Percentiles rank a stretch among this genome's conserved stretches.
Evolutionary conservation across 805 yeast genomes (phyloP).

Genomic region (Candida peoriensis): DNA sequence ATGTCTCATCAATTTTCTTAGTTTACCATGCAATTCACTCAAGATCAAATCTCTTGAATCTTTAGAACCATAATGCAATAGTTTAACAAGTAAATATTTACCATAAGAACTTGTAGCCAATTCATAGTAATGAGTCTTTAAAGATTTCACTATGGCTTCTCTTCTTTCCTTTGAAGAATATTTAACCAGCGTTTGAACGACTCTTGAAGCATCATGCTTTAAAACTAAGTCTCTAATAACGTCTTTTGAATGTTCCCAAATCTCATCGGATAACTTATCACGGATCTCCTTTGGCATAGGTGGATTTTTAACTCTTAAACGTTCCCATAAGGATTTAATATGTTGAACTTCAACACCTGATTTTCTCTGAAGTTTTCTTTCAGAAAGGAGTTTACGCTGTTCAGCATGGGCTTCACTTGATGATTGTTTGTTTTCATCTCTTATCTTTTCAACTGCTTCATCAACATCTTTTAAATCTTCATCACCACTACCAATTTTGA

Average conservation of each 20-base stretch:
- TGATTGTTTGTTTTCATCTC: slow-evolving; percentile 35
- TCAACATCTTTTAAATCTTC: slow-evolving; percentile 25
- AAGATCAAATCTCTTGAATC: slow-evolving; percentile 70
- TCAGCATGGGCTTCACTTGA: slow-evolving; percentile 74
- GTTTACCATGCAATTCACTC: slow-evolving; percentile 83
- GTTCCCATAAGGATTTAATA: slow-evolving; percentile 88
- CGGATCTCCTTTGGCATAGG: slow-evolving; percentile 73
- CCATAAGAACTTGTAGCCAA: slow-evolving; percentile 93
- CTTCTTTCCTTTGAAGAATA: slow-evolving; percentile 79
- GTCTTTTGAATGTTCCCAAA: slow-evolving; percentile 78
- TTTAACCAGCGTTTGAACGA: slow-evolving; percentile 89
- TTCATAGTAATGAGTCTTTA: slow-evolving; percentile 72
- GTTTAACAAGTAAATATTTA: slow-evolving; percentile 81
- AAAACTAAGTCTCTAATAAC: slow-evolving; percentile 78
- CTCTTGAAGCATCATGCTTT: slow-evolving; percentile 95
- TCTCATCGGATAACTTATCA: slow-evolving; percentile 72
- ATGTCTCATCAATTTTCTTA: slow-evolving; percentile 91
- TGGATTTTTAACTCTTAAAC: slow-evolving; percentile 78
- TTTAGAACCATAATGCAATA: slow-evolving; percentile 88
- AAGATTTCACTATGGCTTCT: slow-evolving; percentile 56
- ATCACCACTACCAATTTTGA: slow-evolving; percentile 22
- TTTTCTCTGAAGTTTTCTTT: slow-evolving; percentile 82
- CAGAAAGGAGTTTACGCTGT: slow-evolving; percentile 70
- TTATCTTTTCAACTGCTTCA: slow-evolving; percentile 23
- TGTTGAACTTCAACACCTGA: slow-evolving; percentile 83